A percentile compares a stretch with the other conserved stretches of the same genome.
These are phyloP conservation scores for Suillus brevipes DNA, from an alignment of 768 basidiomycete genomes.

Conservation along the genomic window DNA sequence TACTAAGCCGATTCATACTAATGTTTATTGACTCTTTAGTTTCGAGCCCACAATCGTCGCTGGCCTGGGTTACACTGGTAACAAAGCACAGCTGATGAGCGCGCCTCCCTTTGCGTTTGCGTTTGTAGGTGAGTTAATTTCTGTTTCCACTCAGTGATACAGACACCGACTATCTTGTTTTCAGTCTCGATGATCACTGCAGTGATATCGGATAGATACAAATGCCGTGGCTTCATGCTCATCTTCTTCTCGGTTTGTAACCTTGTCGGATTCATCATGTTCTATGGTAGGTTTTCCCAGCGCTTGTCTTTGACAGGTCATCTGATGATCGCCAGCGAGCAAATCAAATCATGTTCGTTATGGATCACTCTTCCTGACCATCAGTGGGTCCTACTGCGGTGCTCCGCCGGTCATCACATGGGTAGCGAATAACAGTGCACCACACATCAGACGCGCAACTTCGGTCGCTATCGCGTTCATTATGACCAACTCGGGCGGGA, in stretches of 20 bases:
- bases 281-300: constrained; percentile 42
- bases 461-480: constrained; percentile 58
- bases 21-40: constrained; percentile 45
- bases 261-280: constrained; percentile 55
- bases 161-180: background rate
- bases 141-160: background rate
- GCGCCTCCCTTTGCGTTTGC: constrained; percentile 56
- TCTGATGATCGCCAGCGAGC: constrained; percentile 17
- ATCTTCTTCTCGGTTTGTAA: constrained; percentile 46
- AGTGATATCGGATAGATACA: constrained; percentile 53
- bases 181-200: constrained; percentile 42
- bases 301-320: background rate
- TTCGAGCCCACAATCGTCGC: constrained; percentile 75
- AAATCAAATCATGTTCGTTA: constrained; percentile 46
- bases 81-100: constrained; percentile 60
- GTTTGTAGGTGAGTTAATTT: constrained; percentile 42
- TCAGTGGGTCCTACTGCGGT: constrained; percentile 52
- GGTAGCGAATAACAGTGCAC: constrained; percentile 62
- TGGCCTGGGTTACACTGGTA: constrained; percentile 54
- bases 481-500: constrained; percentile 59
- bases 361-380: constrained; percentile 54
- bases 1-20: constrained; percentile 41
- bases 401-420: constrained; percentile 58
- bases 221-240: constrained; percentile 46
- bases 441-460: constrained; percentile 57